Conservation (phyloP, 75 land plant species). For the Picea glauca region DNA sequence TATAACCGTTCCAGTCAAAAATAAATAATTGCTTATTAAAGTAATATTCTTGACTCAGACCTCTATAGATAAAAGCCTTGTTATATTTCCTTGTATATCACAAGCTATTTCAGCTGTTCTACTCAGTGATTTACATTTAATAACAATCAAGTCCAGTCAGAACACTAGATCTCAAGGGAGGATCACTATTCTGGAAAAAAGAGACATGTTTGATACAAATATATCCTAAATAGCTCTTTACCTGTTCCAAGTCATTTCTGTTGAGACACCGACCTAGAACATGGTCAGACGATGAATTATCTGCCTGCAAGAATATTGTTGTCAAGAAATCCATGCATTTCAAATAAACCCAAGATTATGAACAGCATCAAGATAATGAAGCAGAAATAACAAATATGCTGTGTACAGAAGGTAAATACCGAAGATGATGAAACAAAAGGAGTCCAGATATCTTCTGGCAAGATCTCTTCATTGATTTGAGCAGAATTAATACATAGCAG, state of each 20-base stretch:
- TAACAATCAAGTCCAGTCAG: neutral
- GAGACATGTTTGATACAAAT: neutral
- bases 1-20: too few relatives aligned
- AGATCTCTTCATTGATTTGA: constrained; percentile 19
- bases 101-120: neutral
- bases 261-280: constrained; percentile 22
- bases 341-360: neutral
- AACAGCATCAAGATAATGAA: neutral
- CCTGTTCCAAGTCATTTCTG: constrained; percentile 38
- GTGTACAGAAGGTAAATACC: neutral
- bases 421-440: constrained; percentile 31
- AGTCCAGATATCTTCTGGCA: constrained; percentile 54
- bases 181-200: neutral
- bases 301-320: neutral
- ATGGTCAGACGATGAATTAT: neutral
- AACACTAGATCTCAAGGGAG: neutral
- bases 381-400: neutral
- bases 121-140: neutral
- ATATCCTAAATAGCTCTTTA: neutral
- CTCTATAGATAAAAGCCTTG: neutral
- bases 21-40: too few relatives aligned
- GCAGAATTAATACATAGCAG: constrained; percentile 84
- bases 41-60: too few relatives aligned
- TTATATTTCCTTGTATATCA: neutral
- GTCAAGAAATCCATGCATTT: neutral